Percentiles rank a stretch among this genome's conserved stretches.
These are phyloP conservation scores for Haplosporangium sp. DNA, from an alignment of 371 early-diverging fungal species.

Conservation along the genomic window DNA sequence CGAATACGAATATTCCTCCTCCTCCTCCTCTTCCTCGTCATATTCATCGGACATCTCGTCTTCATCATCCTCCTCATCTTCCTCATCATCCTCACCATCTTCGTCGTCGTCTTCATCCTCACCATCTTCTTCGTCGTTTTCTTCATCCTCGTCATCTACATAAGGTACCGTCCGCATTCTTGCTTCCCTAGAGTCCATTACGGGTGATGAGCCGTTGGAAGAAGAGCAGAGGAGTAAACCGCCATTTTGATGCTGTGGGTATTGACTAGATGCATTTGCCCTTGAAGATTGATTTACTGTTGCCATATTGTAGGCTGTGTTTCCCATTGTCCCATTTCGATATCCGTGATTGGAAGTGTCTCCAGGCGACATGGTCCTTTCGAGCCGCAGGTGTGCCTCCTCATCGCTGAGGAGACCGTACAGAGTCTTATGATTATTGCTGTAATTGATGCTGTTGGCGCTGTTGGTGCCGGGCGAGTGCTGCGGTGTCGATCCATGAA, in stretches of 20 bases:
- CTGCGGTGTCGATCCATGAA: neutral
- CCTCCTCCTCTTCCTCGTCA: conserved; percentile 23
- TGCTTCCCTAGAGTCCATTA: neutral
- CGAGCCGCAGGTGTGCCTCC: too few relatives aligned
- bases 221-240: neutral
- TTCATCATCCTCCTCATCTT: conserved; percentile 20
- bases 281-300: too few relatives aligned
- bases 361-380: too few relatives aligned
- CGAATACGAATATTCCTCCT: conserved; percentile 11
- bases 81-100: conserved; percentile 24
- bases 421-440: conserved; percentile 2
- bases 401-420: conserved; percentile 2
- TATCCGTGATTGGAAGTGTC: too few relatives aligned
- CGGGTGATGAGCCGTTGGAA: neutral
- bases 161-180: conserved; percentile 17
- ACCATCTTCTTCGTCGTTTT: conserved; percentile 10
- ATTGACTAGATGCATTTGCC: too few relatives aligned
- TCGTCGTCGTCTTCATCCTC: conserved; percentile 13
- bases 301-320: too few relatives aligned
- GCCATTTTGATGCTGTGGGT: neutral
- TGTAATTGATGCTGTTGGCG: conserved; percentile 7
- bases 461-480: conserved; percentile 5
- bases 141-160: conserved; percentile 14
- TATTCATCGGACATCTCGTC: conserved; percentile 15
- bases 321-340: too few relatives aligned